Conservation (phyloP, 768 basidiomycete genomes). For the Tephrocybe rancida region DNA sequence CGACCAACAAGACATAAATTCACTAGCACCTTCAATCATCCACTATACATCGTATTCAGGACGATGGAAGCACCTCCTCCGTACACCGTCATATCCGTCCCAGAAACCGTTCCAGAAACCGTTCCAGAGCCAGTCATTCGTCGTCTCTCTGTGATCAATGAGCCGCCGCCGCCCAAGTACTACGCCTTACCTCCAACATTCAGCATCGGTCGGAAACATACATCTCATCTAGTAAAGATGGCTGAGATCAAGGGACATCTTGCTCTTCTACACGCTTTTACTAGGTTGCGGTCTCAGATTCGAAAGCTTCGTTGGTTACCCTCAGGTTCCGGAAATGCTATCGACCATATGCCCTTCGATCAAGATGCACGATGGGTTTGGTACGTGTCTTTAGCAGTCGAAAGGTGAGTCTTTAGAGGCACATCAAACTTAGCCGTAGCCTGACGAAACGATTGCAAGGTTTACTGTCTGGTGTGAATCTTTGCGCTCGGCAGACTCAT, state of each 20-base stretch:
- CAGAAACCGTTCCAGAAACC: neutral
- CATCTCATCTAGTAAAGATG: constrained; percentile 7
- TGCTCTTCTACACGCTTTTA: constrained; percentile 11
- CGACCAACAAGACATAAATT: neutral
- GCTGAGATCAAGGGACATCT: constrained; percentile 14
- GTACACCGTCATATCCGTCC: too few species aligned
- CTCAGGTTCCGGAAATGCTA: neutral
- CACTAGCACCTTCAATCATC: neutral
- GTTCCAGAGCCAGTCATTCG: neutral
- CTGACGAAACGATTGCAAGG: neutral
- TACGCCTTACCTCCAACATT: constrained; percentile 8
- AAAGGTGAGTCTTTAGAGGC: constrained; percentile 4
- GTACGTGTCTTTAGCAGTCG: constrained; percentile 16
- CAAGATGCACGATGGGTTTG: constrained; percentile 14
- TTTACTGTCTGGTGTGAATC: constrained; percentile 17
- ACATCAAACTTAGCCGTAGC: neutral
- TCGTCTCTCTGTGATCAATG: neutral
- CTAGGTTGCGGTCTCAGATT: neutral
- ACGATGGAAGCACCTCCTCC: constrained; percentile 4
- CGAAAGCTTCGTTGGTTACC: neutral
- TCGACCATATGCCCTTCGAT: constrained; percentile 5
- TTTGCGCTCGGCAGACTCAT: constrained; percentile 1
- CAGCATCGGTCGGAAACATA: constrained; percentile 6
- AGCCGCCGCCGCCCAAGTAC: neutral
- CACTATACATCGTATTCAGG: neutral